phyloP scores from a whole-genome alignment of 352 stramenopile species.

The Globisporangium camurandrum region DNA sequence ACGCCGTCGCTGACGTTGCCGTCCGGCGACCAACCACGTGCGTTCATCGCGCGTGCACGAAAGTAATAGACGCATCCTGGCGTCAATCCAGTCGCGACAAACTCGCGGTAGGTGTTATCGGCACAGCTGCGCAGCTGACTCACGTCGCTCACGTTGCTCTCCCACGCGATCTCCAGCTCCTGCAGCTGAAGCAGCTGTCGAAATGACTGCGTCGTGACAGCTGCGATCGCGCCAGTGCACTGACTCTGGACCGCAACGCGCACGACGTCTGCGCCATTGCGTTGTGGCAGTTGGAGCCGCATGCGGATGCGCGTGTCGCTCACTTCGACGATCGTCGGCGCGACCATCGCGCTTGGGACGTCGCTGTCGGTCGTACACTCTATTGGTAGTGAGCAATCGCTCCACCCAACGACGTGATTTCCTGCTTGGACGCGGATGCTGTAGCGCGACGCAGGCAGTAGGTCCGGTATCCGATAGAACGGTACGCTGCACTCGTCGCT shows the following conservation, averaged over 20 bases:
- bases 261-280: constrained; percentile 29
- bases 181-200: constrained; percentile 25
- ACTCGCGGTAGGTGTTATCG: constrained; percentile 19
- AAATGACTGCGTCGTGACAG: constrained; percentile 21
- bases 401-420: constrained; percentile 42
- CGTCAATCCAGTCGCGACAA: constrained; percentile 20
- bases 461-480: constrained; percentile 22
- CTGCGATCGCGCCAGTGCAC: constrained; percentile 25
- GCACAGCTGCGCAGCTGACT: constrained; percentile 18
- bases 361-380: constrained; percentile 30
- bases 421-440: constrained; percentile 30
- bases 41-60: constrained; percentile 33
- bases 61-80: constrained; percentile 48
- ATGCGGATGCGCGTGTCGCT: constrained; percentile 33
- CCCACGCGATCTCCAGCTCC: constrained; percentile 26
- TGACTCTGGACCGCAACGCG: constrained; percentile 32
- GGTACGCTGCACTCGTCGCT: constrained; percentile 16
- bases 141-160: constrained; percentile 22
- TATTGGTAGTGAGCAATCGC: constrained; percentile 13
- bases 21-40: constrained; percentile 39
- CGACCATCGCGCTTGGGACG: constrained; percentile 30
- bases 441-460: constrained; percentile 40
- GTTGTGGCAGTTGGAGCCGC: constrained; percentile 25
- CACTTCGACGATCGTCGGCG: constrained; percentile 27
- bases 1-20: constrained; percentile 42